A percentile compares a stretch with the other conserved stretches of the same genome.
These are phyloP conservation scores for Ganoderma meredithae DNA, from an alignment of 1,284 basidiomycete species.

Conservation along the genomic window DNA sequence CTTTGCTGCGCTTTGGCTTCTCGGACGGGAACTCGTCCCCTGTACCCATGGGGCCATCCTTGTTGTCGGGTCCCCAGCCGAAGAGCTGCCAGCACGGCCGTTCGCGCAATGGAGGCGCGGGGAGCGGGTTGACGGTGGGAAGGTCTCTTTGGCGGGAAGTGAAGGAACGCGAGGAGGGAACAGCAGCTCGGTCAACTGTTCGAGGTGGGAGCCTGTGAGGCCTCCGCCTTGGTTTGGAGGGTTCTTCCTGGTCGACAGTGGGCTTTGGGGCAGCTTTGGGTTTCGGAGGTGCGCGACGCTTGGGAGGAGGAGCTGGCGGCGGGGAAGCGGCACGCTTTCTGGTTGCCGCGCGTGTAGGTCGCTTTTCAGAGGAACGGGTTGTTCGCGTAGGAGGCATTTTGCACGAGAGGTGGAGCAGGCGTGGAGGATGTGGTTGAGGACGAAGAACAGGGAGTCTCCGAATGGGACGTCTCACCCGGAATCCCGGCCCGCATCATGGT, in stretches of 20 bases:
- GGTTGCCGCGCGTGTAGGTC: neutral
- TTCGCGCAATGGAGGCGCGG: constrained; percentile 19
- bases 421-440: neutral
- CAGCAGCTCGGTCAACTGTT: neutral
- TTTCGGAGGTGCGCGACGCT: neutral
- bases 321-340: constrained; percentile 5
- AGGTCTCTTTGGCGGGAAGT: constrained; percentile 75
- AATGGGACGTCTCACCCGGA: too few species aligned
- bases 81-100: constrained; percentile 53
- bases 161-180: neutral
- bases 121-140: constrained; percentile 21
- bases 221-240: neutral
- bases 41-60: constrained; percentile 85
- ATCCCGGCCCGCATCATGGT: too few species aligned
- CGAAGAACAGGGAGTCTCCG: too few species aligned
- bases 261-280: neutral
- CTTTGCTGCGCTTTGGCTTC: constrained; percentile 72
- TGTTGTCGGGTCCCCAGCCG: constrained; percentile 86
- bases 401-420: too few species aligned
- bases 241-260: neutral
- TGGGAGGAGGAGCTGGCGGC: neutral
- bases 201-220: neutral
- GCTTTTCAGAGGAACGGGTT: neutral
- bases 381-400: neutral
- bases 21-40: constrained; percentile 75